Evolutionary conservation across 306 rosid species (phyloP).

Genomic region (Aeschynomene evenia): DNA sequence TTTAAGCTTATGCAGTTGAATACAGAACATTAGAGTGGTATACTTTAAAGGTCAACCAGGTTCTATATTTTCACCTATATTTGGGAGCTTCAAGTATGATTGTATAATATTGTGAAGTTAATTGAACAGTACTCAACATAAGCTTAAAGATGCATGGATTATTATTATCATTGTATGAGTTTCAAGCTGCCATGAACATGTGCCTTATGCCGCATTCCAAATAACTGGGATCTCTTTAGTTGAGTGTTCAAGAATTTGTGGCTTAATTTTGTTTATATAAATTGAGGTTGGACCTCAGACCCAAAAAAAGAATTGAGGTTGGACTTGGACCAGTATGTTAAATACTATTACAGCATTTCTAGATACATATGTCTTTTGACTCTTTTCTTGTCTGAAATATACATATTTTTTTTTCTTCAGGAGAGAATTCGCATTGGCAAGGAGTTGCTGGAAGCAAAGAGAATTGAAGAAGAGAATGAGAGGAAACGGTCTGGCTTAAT

Average conservation of each 20-base stretch:
- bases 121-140: neutral
- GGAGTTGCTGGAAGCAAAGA: conserved; percentile 93
- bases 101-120: neutral
- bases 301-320: conserved; percentile 2
- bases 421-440: conserved; percentile 98
- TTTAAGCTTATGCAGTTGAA: neutral
- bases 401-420: conserved; percentile 47
- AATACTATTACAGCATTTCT: conserved; percentile 2
- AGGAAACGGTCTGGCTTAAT: conserved; percentile 70
- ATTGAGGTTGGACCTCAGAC: conserved; percentile 18
- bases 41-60: neutral
- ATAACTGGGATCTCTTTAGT: neutral
- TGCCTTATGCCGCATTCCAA: neutral
- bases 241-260: neutral
- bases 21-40: neutral
- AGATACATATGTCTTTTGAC: conserved; percentile 9
- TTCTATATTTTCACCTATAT: neutral
- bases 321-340: conserved; percentile 6
- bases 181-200: conserved; percentile 17
- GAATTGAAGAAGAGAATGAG: conserved; percentile 92
- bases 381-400: conserved; percentile 5
- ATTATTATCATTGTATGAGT: conserved; percentile 9
- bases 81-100: neutral
- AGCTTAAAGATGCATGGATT: neutral
- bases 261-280: neutral